Conservation (phyloP, 257 asterid species). For the Lavandula angustifolia region DNA sequence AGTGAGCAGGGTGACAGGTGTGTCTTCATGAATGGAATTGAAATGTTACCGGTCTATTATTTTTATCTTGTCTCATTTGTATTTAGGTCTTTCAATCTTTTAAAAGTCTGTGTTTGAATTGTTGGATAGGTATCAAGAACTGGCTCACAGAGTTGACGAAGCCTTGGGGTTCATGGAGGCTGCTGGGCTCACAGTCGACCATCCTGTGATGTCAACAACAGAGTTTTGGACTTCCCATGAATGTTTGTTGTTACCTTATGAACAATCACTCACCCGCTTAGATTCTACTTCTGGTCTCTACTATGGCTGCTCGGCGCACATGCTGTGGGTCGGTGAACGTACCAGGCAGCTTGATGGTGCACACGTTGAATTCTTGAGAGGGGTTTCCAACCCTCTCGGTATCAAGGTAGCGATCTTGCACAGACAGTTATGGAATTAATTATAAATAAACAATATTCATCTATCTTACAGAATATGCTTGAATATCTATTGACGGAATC, state of each 20-base stretch:
- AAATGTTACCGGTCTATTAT: neutral
- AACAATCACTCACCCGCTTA: constrained; percentile 72
- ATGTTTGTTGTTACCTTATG: constrained; percentile 76
- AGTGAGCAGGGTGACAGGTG: constrained; percentile 93
- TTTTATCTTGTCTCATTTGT: neutral
- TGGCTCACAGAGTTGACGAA: constrained; percentile 89
- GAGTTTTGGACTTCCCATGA: constrained; percentile 91
- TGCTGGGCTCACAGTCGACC: constrained; percentile 76
- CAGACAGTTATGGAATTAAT: neutral
- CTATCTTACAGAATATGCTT: neutral
- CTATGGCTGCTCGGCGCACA: constrained; percentile 89
- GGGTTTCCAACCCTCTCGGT: constrained; percentile 80
- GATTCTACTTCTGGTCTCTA: constrained; percentile 80
- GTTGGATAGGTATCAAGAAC: constrained; percentile 65
- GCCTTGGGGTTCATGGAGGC: constrained; percentile 91
- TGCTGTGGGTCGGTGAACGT: constrained; percentile 89
- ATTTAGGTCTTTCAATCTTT: neutral
- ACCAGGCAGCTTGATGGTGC: constrained; percentile 83
- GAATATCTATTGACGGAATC: constrained; percentile 4
- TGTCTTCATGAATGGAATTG: constrained; percentile 11
- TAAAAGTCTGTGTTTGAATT: constrained; percentile 22
- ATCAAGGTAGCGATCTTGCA: constrained; percentile 58
- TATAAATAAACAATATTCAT: neutral
- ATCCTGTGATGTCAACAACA: constrained; percentile 76
- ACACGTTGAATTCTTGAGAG: constrained; percentile 78